Percentiles rank a stretch among this genome's conserved stretches.
Evolutionary conservation across 2,329 filamentous ascomycete species (phyloP).

Genomic region (Cordyceps cicadae): DNA sequence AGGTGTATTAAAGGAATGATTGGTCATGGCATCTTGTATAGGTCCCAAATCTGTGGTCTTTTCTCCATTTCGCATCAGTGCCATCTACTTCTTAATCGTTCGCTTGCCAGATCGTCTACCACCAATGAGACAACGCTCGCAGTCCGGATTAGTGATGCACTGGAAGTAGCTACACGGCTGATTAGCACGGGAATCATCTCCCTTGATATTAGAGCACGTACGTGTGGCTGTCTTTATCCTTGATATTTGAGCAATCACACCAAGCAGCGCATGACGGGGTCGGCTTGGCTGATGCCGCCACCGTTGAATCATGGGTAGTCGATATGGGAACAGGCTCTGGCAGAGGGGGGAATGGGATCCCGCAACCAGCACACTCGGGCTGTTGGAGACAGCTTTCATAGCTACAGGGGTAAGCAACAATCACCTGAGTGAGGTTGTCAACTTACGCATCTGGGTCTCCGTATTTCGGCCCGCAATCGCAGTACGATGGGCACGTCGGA

Average conservation of each 20-base stretch:
- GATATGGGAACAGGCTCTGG: not conserved
- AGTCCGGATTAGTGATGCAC: constrained; percentile 20
- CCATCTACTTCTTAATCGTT: not conserved
- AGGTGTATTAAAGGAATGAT: constrained; percentile 8
- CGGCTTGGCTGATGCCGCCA: not conserved
- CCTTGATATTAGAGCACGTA: constrained; percentile 10
- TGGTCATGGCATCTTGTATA: constrained; percentile 1
- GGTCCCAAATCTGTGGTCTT: not conserved
- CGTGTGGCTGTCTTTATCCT: constrained; percentile 20
- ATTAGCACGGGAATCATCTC: not conserved
- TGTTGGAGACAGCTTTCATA: constrained; percentile 3
- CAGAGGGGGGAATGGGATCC: constrained; percentile 3
- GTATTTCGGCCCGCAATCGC: constrained; percentile 8
- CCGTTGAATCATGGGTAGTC: constrained; percentile 3
- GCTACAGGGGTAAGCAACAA: not conserved
- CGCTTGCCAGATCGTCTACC: not conserved
- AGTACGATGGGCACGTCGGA: constrained; percentile 7
- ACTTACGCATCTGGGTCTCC: constrained; percentile 8
- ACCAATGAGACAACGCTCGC: constrained; percentile 17
- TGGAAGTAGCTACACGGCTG: constrained; percentile 19
- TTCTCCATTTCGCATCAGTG: not conserved
- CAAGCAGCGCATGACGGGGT: constrained; percentile 14
- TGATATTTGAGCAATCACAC: constrained; percentile 22
- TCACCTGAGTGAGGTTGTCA: not conserved
- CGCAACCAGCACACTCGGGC: constrained; percentile 9